These are phyloP conservation scores for Mycogone perniciosa DNA, from an alignment of 2,329 filamentous ascomycete genomes.

Conservation along the genomic window DNA sequence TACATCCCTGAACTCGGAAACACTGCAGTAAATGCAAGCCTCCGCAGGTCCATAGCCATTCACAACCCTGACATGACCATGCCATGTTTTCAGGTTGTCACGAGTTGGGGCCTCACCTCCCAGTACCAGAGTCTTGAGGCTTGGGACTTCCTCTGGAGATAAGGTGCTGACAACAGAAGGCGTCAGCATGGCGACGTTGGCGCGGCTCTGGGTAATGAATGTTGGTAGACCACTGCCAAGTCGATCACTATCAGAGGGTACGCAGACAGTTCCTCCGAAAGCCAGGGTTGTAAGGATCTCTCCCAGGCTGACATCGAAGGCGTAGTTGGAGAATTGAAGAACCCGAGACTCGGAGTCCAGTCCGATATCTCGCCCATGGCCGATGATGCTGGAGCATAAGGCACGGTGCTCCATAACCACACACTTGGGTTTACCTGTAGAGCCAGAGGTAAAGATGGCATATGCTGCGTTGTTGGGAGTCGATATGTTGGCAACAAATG, in stretches of 20 bases:
- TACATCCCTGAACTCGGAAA: no score
- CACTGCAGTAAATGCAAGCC: no score
- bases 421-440: slow-evolving; percentile 15
- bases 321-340: slow-evolving; percentile 1
- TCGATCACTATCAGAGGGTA: background rate
- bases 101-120: no score
- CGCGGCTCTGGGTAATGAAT: no score
- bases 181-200: no score
- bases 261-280: background rate
- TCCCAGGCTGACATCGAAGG: background rate
- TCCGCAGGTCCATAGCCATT: no score
- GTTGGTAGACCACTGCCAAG: no score
- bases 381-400: background rate
- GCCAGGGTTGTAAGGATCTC: background rate
- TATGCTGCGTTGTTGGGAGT: slow-evolving; percentile 9
- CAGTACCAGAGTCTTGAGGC: no score
- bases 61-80: no score
- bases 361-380: background rate
- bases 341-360: slow-evolving; percentile 1
- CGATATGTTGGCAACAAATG: background rate
- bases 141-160: no score
- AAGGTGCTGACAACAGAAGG: no score
- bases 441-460: slow-evolving; percentile 14
- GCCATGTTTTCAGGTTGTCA: no score
- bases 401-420: slow-evolving; percentile 12